phyloP scores from a whole-genome alignment of 140 eudicot species.

The Ambrosia hybrid region DNA sequence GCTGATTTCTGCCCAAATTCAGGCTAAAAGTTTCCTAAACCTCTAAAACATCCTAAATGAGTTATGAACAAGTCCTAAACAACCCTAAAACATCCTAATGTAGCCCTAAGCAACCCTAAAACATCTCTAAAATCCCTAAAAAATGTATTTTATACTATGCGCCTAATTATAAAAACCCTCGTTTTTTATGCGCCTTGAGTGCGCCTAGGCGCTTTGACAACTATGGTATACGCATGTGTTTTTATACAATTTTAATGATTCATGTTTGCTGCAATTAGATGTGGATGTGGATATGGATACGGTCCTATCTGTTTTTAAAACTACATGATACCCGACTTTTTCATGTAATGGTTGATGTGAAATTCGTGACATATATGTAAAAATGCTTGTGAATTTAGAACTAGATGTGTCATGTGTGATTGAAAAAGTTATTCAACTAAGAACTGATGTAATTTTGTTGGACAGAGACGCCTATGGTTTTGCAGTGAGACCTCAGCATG shows the following conservation, averaged over 20 bases:
- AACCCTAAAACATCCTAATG: no score
- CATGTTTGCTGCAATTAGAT: not conserved
- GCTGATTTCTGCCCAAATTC: no score
- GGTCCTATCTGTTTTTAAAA: not conserved
- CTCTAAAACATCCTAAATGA: no score
- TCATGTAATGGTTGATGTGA: constrained; percentile 4
- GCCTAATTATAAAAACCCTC: no score
- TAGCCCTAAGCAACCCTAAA: no score
- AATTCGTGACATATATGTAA: not conserved
- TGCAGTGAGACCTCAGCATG: constrained; percentile 93
- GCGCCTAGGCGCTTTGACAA: no score
- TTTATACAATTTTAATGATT: not conserved
- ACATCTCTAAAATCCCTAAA: no score
- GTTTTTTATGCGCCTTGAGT: no score
- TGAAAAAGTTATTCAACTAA: not conserved
- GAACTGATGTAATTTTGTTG: constrained; percentile 22
- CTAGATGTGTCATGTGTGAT: constrained; percentile 3
- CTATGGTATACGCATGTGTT: not conserved
- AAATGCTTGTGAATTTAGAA: not conserved
- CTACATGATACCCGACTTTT: not conserved
- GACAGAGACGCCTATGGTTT: constrained; percentile 96
- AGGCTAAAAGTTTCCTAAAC: no score
- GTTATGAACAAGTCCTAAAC: no score
- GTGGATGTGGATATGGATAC: not conserved
- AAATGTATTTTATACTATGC: no score